A percentile compares a stretch with the other conserved stretches of the same genome.
Evolutionary conservation across 2,329 filamentous ascomycete species (phyloP).

Genomic region (Sphaerostilbella broomeana): DNA sequence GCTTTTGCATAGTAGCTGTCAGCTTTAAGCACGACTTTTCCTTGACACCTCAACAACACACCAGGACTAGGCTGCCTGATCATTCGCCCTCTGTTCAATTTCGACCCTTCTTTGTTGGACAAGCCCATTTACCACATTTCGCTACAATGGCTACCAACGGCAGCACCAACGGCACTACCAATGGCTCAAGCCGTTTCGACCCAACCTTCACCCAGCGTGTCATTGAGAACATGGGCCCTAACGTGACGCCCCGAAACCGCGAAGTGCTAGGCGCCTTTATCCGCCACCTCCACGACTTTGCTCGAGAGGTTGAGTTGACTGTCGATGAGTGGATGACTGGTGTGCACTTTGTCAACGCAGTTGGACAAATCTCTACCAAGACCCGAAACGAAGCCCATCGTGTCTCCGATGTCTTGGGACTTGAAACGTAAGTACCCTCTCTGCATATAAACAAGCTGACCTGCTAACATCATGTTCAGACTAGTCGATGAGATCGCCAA

Average conservation of each 20-base stretch:
- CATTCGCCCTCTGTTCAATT: too few relatives aligned
- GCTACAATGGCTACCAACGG: constrained; percentile 4
- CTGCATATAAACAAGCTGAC: neutral
- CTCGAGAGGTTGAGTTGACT: constrained; percentile 69
- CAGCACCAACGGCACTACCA: constrained; percentile 19
- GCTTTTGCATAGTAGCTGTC: too few relatives aligned
- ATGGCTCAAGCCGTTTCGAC: constrained; percentile 49
- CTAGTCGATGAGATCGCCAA: constrained; percentile 57
- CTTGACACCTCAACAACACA: too few relatives aligned
- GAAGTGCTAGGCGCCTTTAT: constrained; percentile 59
- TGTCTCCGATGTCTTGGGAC: constrained; percentile 65
- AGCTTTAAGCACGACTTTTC: too few relatives aligned
- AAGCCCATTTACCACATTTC: too few relatives aligned
- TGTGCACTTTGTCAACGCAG: constrained; percentile 67
- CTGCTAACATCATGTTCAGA: constrained; percentile 26
- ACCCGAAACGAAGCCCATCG: constrained; percentile 70
- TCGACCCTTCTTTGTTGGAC: too few relatives aligned
- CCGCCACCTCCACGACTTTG: constrained; percentile 70
- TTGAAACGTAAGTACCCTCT: constrained; percentile 55
- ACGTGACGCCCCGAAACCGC: constrained; percentile 57
- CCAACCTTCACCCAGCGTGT: constrained; percentile 71
- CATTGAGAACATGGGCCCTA: constrained; percentile 65
- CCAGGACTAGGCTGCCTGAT: too few relatives aligned
- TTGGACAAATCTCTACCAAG: constrained; percentile 61
- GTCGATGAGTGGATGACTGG: constrained; percentile 71